Evolutionary conservation across 352 stramenopile species (phyloP).

Genomic region (Pythium myriotylum): DNA sequence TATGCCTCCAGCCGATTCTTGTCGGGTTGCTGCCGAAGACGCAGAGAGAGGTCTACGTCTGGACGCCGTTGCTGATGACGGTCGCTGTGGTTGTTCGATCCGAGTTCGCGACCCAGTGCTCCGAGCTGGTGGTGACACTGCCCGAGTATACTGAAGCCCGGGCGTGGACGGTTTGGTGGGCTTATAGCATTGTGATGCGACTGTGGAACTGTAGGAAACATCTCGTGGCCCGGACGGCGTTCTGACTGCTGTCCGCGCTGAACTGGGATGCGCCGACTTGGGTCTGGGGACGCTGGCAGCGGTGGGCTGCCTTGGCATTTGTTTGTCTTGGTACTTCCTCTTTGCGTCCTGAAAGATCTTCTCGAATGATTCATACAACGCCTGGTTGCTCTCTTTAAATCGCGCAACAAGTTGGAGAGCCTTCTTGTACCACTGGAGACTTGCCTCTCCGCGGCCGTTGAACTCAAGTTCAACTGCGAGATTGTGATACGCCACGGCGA

Average conservation of each 20-base stretch:
- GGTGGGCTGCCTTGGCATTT: conserved; percentile 10
- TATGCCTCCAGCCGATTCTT: neutral
- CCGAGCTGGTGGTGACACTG: neutral
- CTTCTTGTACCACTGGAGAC: conserved; percentile 87
- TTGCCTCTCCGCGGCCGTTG: conserved; percentile 65
- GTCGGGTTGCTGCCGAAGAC: conserved; percentile 10
- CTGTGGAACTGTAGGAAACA: conserved; percentile 61
- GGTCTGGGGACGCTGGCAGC: conserved; percentile 25
- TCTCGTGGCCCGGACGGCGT: conserved; percentile 16
- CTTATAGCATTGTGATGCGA: conserved; percentile 70
- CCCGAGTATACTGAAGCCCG: conserved; percentile 35
- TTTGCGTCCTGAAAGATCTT: conserved; percentile 75
- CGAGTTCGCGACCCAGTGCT: no score
- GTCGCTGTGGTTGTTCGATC: conserved; percentile 3
- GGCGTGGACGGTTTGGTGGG: conserved; percentile 45
- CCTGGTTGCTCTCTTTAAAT: conserved; percentile 61
- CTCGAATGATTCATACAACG: conserved; percentile 70
- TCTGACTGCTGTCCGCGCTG: conserved; percentile 1
- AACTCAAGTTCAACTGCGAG: conserved; percentile 81
- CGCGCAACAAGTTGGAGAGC: conserved; percentile 67
- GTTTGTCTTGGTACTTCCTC: conserved; percentile 46
- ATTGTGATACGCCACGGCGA: conserved; percentile 83
- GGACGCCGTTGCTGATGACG: conserved; percentile 11
- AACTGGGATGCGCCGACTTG: conserved; percentile 42
- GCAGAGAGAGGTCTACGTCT: conserved; percentile 22